Base-by-base conservation (phyloP, 106 monocot genomes). In the Platanthera zijinensis region DNA sequence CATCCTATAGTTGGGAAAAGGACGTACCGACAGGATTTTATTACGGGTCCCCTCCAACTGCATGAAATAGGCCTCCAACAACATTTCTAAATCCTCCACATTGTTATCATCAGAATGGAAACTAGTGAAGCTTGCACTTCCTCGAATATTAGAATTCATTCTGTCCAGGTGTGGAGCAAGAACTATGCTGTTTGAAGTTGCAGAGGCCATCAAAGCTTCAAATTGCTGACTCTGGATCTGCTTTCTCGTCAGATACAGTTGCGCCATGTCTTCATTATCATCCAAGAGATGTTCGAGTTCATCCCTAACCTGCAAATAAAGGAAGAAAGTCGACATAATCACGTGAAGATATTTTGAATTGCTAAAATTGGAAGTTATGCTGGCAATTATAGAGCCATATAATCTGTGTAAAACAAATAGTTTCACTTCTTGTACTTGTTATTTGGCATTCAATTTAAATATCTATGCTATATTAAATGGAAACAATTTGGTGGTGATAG, bases 21-120 rank as follows among this genome's bases (percentile, higher is more conserved):
- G 6, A 88, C 93, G 77, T 62, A 99, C 97, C 85, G 94, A 99
- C 56, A 99, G 80, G 47, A 99, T 92, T 83, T 86, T 90, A 78
- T 93, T 93, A n/a, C 96, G 92, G 54, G 85, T 96, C 8, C 90
- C 96, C 82, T 96, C 96, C 62, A 96, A 54, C 77, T 96, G 96
- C 90, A 90, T 96, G 78, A 96, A 96, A 81, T 96, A 96, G 28
- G 96, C 96, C 81, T 96, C 96, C 57, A 96, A 86, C 77, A 96
- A 78, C 96, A 96, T 96, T 76, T 96, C 96, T 53, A 96, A 76
- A 82, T 96, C 96, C 84, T 96, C 96, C 57, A 96, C 96, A 84
- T 90, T 87, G 81, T 87, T 86, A 61, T 89, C 82, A 73, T 89
- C 94, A 46, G 86, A 80, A 83, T 82, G 81, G 61, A 88, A 57